These are phyloP conservation scores for Pisolithus marmoratus DNA, from an alignment of 768 basidiomycete genomes.

Conservation along the genomic window DNA sequence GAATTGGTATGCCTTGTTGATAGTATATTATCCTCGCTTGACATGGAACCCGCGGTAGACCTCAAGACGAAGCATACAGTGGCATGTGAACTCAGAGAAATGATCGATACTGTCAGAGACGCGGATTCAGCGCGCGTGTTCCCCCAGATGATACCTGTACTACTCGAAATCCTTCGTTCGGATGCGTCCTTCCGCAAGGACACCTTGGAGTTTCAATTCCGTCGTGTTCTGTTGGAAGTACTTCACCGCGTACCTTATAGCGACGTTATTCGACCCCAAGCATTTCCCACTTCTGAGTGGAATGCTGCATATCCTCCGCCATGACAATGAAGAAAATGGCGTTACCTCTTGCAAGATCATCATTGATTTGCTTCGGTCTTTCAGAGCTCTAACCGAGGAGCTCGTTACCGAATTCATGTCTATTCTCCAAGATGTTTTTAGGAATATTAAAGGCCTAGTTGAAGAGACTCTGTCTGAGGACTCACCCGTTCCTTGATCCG, in stretches of 20 bases:
- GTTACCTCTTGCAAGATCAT: slow-evolving; percentile 85
- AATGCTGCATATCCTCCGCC: slow-evolving; percentile 76
- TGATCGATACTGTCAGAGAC: slow-evolving; percentile 75
- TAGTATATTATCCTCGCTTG: background rate
- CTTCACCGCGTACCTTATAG: slow-evolving; percentile 80
- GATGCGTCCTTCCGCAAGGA: slow-evolving; percentile 65
- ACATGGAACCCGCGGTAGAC: slow-evolving; percentile 36
- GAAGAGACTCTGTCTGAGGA: slow-evolving; percentile 69
- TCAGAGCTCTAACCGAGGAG: slow-evolving; percentile 67
- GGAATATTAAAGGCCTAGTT: slow-evolving; percentile 67
- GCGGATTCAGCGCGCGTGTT: slow-evolving; percentile 65
- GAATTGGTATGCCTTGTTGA: slow-evolving; percentile 45
- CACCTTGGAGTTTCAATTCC: slow-evolving; percentile 70
- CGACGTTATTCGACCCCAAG: slow-evolving; percentile 70
- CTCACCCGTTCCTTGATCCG: slow-evolving; percentile 47
- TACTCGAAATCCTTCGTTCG: slow-evolving; percentile 66
- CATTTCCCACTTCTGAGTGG: slow-evolving; percentile 64
- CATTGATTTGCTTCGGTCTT: slow-evolving; percentile 80
- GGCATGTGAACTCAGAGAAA: slow-evolving; percentile 76
- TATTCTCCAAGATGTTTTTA: slow-evolving; percentile 73
- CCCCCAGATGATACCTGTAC: slow-evolving; percentile 65
- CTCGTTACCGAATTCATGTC: slow-evolving; percentile 73
- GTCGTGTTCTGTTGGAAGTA: slow-evolving; percentile 83
- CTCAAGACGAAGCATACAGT: slow-evolving; percentile 62
- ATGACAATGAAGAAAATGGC: slow-evolving; percentile 97